phyloP scores from a whole-genome alignment of 306 rosid genomes.

The Cucumis melo region DNA sequence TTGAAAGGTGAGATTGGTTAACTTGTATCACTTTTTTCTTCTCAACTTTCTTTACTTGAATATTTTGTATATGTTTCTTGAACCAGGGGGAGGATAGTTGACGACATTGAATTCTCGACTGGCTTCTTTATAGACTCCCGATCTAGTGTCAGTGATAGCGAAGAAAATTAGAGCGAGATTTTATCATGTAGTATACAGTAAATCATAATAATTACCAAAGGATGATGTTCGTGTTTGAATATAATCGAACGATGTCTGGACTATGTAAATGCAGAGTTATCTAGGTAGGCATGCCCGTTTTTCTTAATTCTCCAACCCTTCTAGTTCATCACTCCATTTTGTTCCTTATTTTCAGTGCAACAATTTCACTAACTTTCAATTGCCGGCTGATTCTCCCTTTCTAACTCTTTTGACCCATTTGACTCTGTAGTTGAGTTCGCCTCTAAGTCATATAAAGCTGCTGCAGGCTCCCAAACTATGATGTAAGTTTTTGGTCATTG shows the following conservation, averaged over 20 bases:
- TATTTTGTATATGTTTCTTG: background rate
- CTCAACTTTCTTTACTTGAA: background rate
- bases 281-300: background rate
- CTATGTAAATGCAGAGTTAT: background rate
- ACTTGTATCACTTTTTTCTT: background rate
- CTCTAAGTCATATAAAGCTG: background rate
- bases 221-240: background rate
- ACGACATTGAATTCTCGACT: conserved; percentile 44
- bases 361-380: background rate
- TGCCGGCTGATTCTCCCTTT: background rate
- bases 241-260: background rate
- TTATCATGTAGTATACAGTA: background rate
- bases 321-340: background rate
- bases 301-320: background rate
- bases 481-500: background rate
- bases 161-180: conserved; percentile 38
- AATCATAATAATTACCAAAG: background rate
- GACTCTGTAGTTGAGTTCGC: background rate
- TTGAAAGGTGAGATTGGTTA: conserved; percentile 54
- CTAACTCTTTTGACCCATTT: background rate
- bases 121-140: conserved; percentile 49
- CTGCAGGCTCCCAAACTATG: background rate
- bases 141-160: conserved; percentile 48
- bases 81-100: conserved; percentile 64
- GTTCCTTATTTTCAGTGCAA: background rate